Evolutionary conservation across 805 yeast species (phyloP).

Genomic region (Sungouiella blattae): DNA sequence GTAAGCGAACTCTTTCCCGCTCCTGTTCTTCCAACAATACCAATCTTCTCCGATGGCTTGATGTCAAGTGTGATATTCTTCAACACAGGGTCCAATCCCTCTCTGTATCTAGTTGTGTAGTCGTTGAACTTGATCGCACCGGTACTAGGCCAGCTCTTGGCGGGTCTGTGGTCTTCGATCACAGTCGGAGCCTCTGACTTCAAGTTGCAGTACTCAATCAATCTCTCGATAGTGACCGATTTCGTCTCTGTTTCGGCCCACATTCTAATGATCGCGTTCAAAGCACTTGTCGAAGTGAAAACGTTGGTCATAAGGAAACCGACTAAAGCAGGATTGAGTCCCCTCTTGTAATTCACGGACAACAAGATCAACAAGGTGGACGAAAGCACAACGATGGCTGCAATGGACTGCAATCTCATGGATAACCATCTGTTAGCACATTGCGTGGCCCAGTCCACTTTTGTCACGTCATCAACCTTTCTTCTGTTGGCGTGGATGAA

Average conservation of each 20-base stretch:
- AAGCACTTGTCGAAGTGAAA: constrained; percentile 26
- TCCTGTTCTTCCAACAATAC: constrained; percentile 30
- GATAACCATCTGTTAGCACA: constrained; percentile 34
- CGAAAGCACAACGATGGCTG: constrained; percentile 29
- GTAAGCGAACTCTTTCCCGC: constrained; percentile 29
- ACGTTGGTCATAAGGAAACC: constrained; percentile 39
- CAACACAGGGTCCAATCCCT: constrained; percentile 24
- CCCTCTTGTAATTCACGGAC: constrained; percentile 20
- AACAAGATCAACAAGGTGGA: constrained; percentile 25
- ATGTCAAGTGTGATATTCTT: constrained; percentile 20
- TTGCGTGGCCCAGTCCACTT: constrained; percentile 19
- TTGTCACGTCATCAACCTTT: constrained; percentile 24
- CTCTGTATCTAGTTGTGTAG: constrained; percentile 24
- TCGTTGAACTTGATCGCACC: constrained; percentile 22
- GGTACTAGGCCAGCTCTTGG: constrained; percentile 19
- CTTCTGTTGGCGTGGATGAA: constrained; percentile 22
- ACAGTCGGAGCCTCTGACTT: constrained; percentile 16
- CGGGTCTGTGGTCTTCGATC: constrained; percentile 30
- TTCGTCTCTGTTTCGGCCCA: constrained; percentile 35
- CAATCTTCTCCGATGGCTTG: constrained; percentile 23
- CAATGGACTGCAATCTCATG: constrained; percentile 34
- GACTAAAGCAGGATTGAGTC: constrained; percentile 30
- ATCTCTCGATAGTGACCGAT: constrained; percentile 34
- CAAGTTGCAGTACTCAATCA: constrained; percentile 34
- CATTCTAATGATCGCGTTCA: constrained; percentile 29